These are phyloP conservation scores for Passalora sequoiae DNA, from an alignment of 2,329 filamentous ascomycete species.

Conservation along the genomic window DNA sequence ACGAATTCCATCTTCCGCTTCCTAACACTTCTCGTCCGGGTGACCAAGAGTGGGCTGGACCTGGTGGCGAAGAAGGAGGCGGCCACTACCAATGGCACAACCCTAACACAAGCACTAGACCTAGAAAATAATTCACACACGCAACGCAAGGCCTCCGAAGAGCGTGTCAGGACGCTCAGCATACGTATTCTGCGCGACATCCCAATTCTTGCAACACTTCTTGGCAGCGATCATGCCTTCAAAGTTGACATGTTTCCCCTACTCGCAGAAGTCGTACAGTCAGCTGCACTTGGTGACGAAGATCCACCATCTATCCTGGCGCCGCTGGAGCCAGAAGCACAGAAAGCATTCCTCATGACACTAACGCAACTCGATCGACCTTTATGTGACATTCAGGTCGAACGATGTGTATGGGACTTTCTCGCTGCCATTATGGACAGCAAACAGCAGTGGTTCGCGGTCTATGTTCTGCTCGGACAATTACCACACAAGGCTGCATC, in stretches of 20 bases:
- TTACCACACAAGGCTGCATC: constrained; percentile 66
- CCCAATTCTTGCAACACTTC: constrained; percentile 22
- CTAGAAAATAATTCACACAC: neutral
- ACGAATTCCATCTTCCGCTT: constrained; percentile 13
- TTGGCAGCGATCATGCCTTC: constrained; percentile 22
- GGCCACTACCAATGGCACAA: neutral
- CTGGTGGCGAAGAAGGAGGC: constrained; percentile 6
- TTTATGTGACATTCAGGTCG: constrained; percentile 59
- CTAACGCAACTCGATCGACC: constrained; percentile 73
- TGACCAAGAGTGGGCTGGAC: constrained; percentile 13
- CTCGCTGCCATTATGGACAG: constrained; percentile 81
- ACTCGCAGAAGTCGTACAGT: constrained; percentile 22
- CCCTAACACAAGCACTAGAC: neutral
- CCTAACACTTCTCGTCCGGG: constrained; percentile 20
- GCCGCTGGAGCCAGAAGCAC: constrained; percentile 74
- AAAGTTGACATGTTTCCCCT: constrained; percentile 21
- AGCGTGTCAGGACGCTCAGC: constrained; percentile 15
- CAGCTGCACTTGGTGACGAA: constrained; percentile 36
- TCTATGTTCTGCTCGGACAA: constrained; percentile 83
- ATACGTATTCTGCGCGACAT: constrained; percentile 19
- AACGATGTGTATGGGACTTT: constrained; percentile 73
- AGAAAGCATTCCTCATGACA: constrained; percentile 76
- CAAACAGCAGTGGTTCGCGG: constrained; percentile 92
- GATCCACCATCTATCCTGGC: constrained; percentile 93
- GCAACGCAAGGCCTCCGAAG: constrained; percentile 2